Evolutionary conservation across 2,329 filamentous ascomycete genomes (phyloP), one percentile per base, ranked within the genome.

Genomic region (Hymenoscyphus salicellus): DNA sequence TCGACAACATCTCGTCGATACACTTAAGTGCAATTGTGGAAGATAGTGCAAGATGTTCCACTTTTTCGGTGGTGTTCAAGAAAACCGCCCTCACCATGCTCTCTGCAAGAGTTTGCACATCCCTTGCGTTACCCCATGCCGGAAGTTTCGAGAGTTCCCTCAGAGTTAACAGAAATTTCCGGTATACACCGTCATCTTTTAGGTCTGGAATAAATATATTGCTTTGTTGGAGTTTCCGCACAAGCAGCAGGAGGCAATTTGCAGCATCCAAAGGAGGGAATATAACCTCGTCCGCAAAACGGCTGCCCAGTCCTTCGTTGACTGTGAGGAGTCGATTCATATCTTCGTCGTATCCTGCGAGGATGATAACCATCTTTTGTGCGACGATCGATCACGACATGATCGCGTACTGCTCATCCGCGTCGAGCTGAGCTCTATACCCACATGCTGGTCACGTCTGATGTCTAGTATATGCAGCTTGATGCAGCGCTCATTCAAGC

Each of bases 271-370:
- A 38, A 10, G 66, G 26, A 0, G 63, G 60, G 28, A 86, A 86
- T 0, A 76, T 64, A 2, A 86, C 71, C 1, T 79, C 75, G 38
- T 86, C 83, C 0, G 84, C 77, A 67, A 88, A 87, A 2, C 84
- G 79, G 67, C 81, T 84, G 0, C 79, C 81, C 1, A 87, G 73
- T 0, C 84, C 84, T 0, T 80, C 79, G 66, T 87, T 86, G 10
- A 78, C 75, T 0, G 72, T 68, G 73, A 87, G 79, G 0, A 87
- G 77, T 0, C 74, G 72, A 66, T 86, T 82, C 62, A 87, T 86
- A 43, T 86, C 82, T 0, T 77, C 72, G 33, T 84, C 80, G 65
- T 87, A 87, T 0, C 85, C 84, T 0, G 85, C 84, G 4, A 87
- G 76, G 52, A 87, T 85, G 41, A 82, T 77, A n/a, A 86, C 74